Percentiles rank a stretch among this genome's conserved stretches.
These are phyloP conservation scores for Didymella lethalis DNA, from an alignment of 2,329 filamentous ascomycete genomes.

Conservation along the genomic window DNA sequence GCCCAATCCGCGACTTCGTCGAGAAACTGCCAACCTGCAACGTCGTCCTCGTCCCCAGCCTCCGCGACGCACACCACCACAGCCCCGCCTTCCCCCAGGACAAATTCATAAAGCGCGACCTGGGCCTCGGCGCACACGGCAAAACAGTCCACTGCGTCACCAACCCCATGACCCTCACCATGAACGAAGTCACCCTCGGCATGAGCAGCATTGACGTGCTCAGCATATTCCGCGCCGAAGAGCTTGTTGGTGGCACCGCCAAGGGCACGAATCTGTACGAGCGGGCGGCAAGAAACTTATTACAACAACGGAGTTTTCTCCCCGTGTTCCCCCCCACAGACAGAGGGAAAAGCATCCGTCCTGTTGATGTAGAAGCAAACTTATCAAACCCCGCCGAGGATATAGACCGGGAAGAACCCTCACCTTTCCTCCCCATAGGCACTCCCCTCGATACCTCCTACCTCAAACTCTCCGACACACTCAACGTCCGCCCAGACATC, in stretches of 20 bases:
- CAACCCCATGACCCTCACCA: constrained; percentile 86
- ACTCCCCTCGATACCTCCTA: constrained; percentile 84
- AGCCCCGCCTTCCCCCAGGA: constrained; percentile 89
- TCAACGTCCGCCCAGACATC: constrained; percentile 84
- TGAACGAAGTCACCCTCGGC: constrained; percentile 87
- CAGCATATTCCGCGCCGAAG: constrained; percentile 80
- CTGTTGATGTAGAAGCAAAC: constrained; percentile 49
- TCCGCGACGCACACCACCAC: constrained; percentile 81
- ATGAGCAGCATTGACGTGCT: constrained; percentile 85
- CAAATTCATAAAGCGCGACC: constrained; percentile 71
- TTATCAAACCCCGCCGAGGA: constrained; percentile 58
- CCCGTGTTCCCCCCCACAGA: constrained; percentile 85
- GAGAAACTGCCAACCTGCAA: constrained; percentile 69
- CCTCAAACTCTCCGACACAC: constrained; percentile 88
- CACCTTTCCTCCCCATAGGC: constrained; percentile 61
- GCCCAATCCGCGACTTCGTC: constrained; percentile 73
- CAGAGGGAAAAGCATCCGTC: constrained; percentile 67
- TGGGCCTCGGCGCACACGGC: constrained; percentile 69
- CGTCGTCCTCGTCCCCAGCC: constrained; percentile 82
- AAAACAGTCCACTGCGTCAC: constrained; percentile 80
- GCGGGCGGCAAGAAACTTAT: constrained; percentile 76
- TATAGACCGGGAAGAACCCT: constrained; percentile 61
- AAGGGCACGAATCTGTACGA: constrained; percentile 69
- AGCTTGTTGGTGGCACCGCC: constrained; percentile 67
- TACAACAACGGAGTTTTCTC: constrained; percentile 91